Base-by-base conservation (phyloP, 352 stramenopile genomes). In the Albugo candida region DNA sequence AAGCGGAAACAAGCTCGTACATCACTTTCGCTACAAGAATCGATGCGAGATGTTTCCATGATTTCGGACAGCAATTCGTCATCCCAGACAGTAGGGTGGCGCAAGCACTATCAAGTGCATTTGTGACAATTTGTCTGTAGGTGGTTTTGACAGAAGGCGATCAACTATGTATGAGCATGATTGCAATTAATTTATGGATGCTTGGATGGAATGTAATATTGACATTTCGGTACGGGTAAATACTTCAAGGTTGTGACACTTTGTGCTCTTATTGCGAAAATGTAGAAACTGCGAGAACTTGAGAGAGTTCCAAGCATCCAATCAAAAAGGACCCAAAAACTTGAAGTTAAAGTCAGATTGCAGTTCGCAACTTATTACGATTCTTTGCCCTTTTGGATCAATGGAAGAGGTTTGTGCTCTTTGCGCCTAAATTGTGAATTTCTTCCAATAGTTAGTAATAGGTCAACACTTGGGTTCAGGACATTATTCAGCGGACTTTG, bases 151-250 rank as follows among this genome's bases (percentile, higher is more conserved):
- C 68, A 11, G 70, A 70, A 12, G 66, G 66, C 21, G 70, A 83
- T 20, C 70, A 67, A 19, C 61, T 61, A 14, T 46, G 46, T 1
- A 68, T 81, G 24, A 53, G 67, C 13, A 60, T 53, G 2, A 45
- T 74, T 18, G 73, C 73, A 13, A 79, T 60, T 8, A 67, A 81
- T 6, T 48, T 85, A 14, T 85, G 73, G 73, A 56, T 79, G 1
- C 52, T 80, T 5, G 73, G 73, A 1, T 70, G 67, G 3, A 83
- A 69, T 36, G 66, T 85, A 10, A 48, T 85, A 17, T 54, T 83
- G 14, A 70, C 67, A 5, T 85, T 85, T 48, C 55, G 56, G 70
- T 82, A 65, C 37, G 67, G 60, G 38, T 21, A 56, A 3, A 59
- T 65, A 0, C 55, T 78, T 49, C 60, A 80, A 14, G 55, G 60